Evolutionary conservation across 139 green algal genomes (phyloP).

Genomic region (Zygnema cylindricum): DNA sequence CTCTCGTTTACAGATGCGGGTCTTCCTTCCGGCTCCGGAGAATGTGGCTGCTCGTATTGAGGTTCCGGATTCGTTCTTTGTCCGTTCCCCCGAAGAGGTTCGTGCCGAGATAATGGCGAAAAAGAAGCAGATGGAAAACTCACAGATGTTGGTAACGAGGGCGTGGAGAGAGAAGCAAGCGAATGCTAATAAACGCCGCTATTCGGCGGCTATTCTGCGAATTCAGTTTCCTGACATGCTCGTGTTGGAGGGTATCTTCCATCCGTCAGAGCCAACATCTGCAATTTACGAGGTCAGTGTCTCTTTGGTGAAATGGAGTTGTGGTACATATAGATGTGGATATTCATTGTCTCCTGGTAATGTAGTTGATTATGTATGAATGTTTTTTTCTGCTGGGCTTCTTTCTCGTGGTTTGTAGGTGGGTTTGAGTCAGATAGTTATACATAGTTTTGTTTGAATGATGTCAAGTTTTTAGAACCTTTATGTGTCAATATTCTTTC

Average conservation of each 20-base stretch:
- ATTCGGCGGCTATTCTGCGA: constrained; percentile 39
- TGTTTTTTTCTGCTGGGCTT: no score
- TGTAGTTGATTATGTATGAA: no score
- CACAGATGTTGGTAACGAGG: constrained; percentile 55
- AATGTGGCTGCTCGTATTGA: not conserved
- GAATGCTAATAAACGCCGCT: not conserved
- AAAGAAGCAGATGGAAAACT: constrained; percentile 36
- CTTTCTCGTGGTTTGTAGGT: no score
- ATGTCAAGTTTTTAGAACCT: no score
- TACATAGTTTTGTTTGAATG: no score
- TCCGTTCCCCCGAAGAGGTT: constrained; percentile 37
- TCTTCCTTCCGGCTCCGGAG: constrained; percentile 46
- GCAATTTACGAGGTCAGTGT: constrained; percentile 56
- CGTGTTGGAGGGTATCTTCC: constrained; percentile 56
- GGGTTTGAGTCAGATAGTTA: no score
- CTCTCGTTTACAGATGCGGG: constrained; percentile 36
- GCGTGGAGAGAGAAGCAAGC: constrained; percentile 42
- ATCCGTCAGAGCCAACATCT: constrained; percentile 30
- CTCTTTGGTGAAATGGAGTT: no score
- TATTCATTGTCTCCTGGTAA: no score
- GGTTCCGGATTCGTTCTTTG: constrained; percentile 41
- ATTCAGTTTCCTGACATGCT: constrained; percentile 52
- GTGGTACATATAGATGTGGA: no score
- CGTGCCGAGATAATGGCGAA: constrained; percentile 16
- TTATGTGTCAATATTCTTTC: no score